Base-by-base conservation (phyloP, 371 early-diverging fungal species). In the Mortierella sp. region DNA sequence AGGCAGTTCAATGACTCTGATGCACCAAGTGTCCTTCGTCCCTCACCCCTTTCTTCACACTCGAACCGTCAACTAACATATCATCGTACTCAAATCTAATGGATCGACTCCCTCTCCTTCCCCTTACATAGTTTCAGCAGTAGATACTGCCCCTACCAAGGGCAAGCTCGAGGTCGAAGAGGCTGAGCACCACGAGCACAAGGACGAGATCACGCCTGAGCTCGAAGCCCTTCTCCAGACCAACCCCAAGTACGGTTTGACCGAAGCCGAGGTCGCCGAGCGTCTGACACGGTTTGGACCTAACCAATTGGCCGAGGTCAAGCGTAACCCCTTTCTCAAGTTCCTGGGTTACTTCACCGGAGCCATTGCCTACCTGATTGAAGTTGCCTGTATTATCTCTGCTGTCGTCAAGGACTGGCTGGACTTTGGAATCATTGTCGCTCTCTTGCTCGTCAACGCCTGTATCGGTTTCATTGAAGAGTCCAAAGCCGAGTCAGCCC, bases 271-370 rank as follows among this genome's bases (percentile, higher is more conserved):
- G 83, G 94, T 91, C 4, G 80, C 83, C 10, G 91, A 92, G 76
- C 91, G 96, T 75, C 81, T 92, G n/a, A 90, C 86, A 26, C 83
- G 88, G 42, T 96, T 95, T 83, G 96, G 96, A 57, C 90, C 89
- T 57, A 96, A 96, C 80, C 94, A 96, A 80, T 80, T 98, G 57
- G 87, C 94, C 24, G 98, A 98, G 84, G 92, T 93, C 77, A 96
- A 96, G 88, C 92, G 92, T 65, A 97, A 95, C 88, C 96, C 96
- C 31, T 50, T 97, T 57, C 90, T 97, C 76, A 97, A 98, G 88
- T 97, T 98, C 87, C 89, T 98, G 74, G 91, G 92, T 44, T 97
- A 96, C 91, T 97, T 98, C 84, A 93, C 92, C 31, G 98, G 97
- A 74, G 93, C 98, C 73, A 97, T 97, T 80, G 94, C 97, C 70